These are phyloP conservation scores for Yarrowia porcina DNA, from an alignment of 805 yeast genomes.

Conservation along the genomic window DNA sequence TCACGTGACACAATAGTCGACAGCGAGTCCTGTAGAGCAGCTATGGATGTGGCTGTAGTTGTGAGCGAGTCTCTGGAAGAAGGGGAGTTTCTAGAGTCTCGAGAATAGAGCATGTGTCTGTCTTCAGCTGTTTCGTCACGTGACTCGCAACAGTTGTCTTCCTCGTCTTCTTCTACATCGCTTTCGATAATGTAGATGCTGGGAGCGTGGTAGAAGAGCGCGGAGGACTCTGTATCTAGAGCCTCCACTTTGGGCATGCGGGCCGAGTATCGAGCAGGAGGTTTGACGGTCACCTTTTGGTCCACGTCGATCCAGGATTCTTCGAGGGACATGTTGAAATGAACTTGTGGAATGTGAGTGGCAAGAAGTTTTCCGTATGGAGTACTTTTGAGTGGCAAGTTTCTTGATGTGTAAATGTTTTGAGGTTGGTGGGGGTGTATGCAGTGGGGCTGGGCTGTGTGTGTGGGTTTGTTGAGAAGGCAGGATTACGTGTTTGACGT, in stretches of 20 bases:
- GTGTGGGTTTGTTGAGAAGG: neutral
- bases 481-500: neutral
- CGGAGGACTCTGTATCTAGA: constrained; percentile 2
- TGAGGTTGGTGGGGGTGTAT: neutral
- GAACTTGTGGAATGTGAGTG: neutral
- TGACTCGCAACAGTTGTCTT: constrained; percentile 2
- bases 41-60: constrained; percentile 11
- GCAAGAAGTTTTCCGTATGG: too few species aligned
- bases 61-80: neutral
- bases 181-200: constrained; percentile 15
- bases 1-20: constrained; percentile 6
- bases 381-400: too few species aligned
- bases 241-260: constrained; percentile 9
- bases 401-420: neutral
- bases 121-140: neutral
- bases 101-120: neutral
- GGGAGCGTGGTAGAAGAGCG: constrained; percentile 18
- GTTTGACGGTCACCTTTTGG: constrained; percentile 13
- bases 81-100: neutral
- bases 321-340: constrained; percentile 3
- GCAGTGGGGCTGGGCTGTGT: neutral
- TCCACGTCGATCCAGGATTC: constrained; percentile 24
- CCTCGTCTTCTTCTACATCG: constrained; percentile 10
- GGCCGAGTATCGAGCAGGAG: neutral
- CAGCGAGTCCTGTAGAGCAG: constrained; percentile 15